Evolutionary conservation across 345 rosid genomes (phyloP).

Genomic region (Triadica sebifera): DNA sequence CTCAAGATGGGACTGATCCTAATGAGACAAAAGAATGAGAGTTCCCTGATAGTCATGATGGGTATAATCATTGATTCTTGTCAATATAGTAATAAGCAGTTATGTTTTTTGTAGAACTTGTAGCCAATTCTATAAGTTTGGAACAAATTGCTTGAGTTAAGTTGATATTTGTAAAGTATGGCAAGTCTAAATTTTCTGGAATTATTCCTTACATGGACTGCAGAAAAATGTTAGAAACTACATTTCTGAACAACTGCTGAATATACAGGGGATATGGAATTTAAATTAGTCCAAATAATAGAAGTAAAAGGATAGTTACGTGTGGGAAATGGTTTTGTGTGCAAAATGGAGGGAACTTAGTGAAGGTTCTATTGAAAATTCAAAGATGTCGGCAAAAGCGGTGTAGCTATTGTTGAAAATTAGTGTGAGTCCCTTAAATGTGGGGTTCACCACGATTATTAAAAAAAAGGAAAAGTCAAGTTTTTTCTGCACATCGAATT

Average conservation of each 20-base stretch:
- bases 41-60: slow-evolving; percentile 88
- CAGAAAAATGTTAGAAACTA: background rate
- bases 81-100: background rate
- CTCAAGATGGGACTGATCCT: slow-evolving; percentile 29
- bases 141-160: background rate
- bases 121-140: background rate
- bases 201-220: background rate
- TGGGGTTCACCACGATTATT: too few species aligned
- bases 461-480: too few species aligned
- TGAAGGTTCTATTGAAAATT: too few species aligned
- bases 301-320: background rate
- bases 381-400: too few species aligned
- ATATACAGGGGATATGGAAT: background rate
- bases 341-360: background rate
- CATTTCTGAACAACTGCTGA: background rate
- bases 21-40: slow-evolving; percentile 97
- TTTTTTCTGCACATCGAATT: too few species aligned
- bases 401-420: too few species aligned
- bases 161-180: background rate
- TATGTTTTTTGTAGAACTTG: background rate
- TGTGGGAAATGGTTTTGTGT: background rate
- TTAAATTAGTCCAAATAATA: background rate
- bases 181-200: background rate
- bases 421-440: too few species aligned
- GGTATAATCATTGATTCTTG: slow-evolving; percentile 22